phyloP scores from a whole-genome alignment of 2,329 filamentous ascomycete genomes.

The Trichophaea hybrida region DNA sequence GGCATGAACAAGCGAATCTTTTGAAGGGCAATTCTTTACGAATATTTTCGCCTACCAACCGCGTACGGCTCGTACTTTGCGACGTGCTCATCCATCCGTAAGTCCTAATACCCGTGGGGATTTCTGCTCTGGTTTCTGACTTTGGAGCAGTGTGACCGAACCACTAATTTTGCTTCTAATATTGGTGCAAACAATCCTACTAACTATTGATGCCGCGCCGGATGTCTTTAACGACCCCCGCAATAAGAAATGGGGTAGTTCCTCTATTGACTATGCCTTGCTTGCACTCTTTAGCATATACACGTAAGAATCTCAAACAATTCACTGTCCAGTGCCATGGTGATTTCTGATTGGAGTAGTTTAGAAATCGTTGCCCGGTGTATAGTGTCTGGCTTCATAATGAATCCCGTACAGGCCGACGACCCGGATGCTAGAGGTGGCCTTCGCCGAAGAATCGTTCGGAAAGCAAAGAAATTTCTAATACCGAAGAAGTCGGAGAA shows the following conservation, averaged over 20 bases:
- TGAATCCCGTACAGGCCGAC: constrained; percentile 60
- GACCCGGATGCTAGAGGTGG: constrained; percentile 53
- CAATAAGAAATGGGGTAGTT: constrained; percentile 50
- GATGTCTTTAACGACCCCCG: constrained; percentile 52
- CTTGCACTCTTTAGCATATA: constrained; percentile 77
- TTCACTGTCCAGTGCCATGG: background rate
- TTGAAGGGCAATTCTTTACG: constrained; percentile 75
- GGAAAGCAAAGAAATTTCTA: constrained; percentile 66
- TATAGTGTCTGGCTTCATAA: constrained; percentile 82
- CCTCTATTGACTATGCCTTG: constrained; percentile 63
- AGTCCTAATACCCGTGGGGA: background rate
- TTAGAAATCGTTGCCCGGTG: constrained; percentile 68
- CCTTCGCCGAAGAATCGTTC: constrained; percentile 55
- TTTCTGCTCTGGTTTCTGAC: constrained; percentile 4
- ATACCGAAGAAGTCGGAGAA: constrained; percentile 55
- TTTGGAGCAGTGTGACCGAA: constrained; percentile 45
- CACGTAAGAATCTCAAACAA: constrained; percentile 36
- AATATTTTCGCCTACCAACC: constrained; percentile 66
- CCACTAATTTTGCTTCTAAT: constrained; percentile 78
- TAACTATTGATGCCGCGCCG: constrained; percentile 66
- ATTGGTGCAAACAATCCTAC: constrained; percentile 70
- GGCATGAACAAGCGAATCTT: constrained; percentile 49
- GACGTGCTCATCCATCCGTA: constrained; percentile 70
- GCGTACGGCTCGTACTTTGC: constrained; percentile 58
- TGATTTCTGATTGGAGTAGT: constrained; percentile 10